phyloP scores from a whole-genome alignment of 2,329 filamentous ascomycete genomes.

The Aureobasidium sp. region DNA sequence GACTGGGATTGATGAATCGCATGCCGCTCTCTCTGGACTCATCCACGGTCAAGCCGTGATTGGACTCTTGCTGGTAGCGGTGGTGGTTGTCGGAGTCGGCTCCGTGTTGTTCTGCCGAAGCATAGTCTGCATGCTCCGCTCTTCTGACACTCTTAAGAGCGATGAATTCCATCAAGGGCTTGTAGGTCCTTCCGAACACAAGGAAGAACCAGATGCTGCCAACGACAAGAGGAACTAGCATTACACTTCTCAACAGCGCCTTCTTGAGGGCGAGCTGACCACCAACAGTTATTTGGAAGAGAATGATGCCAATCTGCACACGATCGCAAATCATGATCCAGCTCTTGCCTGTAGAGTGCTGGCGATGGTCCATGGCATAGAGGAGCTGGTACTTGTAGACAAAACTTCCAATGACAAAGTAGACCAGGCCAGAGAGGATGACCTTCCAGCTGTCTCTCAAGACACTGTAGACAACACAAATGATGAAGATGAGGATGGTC shows the following conservation, averaged over 20 bases:
- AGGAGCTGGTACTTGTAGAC: constrained; percentile 96
- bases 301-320: constrained; percentile 73
- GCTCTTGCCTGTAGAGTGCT: constrained; percentile 84
- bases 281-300: constrained; percentile 88
- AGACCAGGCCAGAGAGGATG: constrained; percentile 72
- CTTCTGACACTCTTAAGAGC: constrained; percentile 76
- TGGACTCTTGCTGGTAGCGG: constrained; percentile 19
- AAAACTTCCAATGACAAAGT: constrained; percentile 77
- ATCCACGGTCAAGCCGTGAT: constrained; percentile 57
- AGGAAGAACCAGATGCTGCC: constrained; percentile 85
- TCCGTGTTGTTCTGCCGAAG: constrained; percentile 23
- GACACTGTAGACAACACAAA: constrained; percentile 91
- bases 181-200: constrained; percentile 72
- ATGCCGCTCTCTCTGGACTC: constrained; percentile 64
- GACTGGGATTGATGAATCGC: constrained; percentile 69
- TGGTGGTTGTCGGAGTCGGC: constrained; percentile 16
- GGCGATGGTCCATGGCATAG: constrained; percentile 96
- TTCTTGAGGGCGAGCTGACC: constrained; percentile 71
- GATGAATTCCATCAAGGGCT: constrained; percentile 86
- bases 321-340: constrained; percentile 98
- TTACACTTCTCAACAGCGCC: constrained; percentile 64
- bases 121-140: constrained; percentile 47
- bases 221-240: constrained; percentile 69
- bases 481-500: constrained; percentile 85
- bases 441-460: constrained; percentile 73